These are phyloP conservation scores for Aspergillus bridgeri DNA, from an alignment of 495 filamentous ascomycete genomes.

Conservation along the genomic window DNA sequence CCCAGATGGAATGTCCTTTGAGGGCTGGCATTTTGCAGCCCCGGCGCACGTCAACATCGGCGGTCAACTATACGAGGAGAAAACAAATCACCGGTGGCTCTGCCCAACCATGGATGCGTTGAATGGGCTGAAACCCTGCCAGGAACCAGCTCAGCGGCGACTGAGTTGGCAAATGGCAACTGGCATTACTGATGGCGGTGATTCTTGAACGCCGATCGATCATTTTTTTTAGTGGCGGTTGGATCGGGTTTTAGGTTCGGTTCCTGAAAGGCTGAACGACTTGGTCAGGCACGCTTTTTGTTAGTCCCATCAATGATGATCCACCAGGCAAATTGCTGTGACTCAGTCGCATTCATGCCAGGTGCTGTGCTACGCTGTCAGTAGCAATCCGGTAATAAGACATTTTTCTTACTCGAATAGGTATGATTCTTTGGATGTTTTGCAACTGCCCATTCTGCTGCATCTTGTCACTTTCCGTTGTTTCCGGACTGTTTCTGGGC, in stretches of 20 bases:
- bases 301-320: neutral
- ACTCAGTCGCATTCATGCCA: neutral
- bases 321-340: neutral
- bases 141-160: slow-evolving; percentile 1
- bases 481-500: neutral
- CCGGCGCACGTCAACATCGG: neutral
- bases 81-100: neutral
- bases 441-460: neutral
- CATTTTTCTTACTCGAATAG: neutral
- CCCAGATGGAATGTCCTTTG: neutral
- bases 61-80: neutral
- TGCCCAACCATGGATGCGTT: neutral
- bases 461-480: neutral
- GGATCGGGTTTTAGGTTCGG: slow-evolving; percentile 7
- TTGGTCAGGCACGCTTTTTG: slow-evolving; percentile 2
- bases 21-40: neutral
- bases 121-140: neutral
- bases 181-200: neutral
- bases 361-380: neutral
- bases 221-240: neutral
- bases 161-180: neutral
- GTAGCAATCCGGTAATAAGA: neutral
- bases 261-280: slow-evolving; percentile 8
- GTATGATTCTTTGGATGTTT: neutral
- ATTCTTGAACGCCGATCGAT: slow-evolving; percentile 5